Evolutionary conservation across 1,284 basidiomycete genomes (phyloP), one percentile per base, ranked within the genome.

Genomic region (Microbotryomycetes sp.): DNA sequence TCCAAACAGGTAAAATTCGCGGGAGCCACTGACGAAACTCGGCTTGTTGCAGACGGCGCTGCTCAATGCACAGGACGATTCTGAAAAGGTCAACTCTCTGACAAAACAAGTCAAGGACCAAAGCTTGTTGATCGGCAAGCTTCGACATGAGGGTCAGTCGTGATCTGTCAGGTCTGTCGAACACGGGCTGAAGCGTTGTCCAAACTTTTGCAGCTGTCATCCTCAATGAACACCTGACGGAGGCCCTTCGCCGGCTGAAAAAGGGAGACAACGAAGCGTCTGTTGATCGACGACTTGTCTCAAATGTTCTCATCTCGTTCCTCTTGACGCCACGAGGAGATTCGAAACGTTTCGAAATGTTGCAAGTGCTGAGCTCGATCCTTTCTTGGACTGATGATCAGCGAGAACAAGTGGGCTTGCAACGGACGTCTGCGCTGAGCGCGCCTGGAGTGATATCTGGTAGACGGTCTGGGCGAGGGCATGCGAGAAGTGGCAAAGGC

Each of bases 161-260:
- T 45, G 14, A 26, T 3, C 29, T 19, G 26, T 25, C 19, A 15
- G n/a, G 32, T 9, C 25, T 6, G 4, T 32, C 23, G 5, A 9
- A 6, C n/a, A 15, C 23, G 46, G 28, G 14, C 6, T n/a, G 29
- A 28, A 14, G 28, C 14, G 19, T 45, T 63, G 6, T 42, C 23
- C 26, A 29, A 36, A 64, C 54, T 16, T 56, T 74, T 29, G 65
- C 68, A 93, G 92, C 87, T 53, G 90, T 96, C 9, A 92, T 97
- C 60, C 86, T 94, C 73, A 97, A 98, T 72, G 94, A 98, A 74
- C 94, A 99, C 72, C 81, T 99, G 7, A 97, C 92, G 69, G 93
- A 97, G 76, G 93, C 96, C 0, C 82, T 99, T n/a, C 86, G 93
- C 16, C 84, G 94, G 25, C 80, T 98, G 50, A 84, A 92, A 42